Evolutionary conservation across 75 land plant genomes (phyloP).

Genomic region (Sequoia sempervirens): DNA sequence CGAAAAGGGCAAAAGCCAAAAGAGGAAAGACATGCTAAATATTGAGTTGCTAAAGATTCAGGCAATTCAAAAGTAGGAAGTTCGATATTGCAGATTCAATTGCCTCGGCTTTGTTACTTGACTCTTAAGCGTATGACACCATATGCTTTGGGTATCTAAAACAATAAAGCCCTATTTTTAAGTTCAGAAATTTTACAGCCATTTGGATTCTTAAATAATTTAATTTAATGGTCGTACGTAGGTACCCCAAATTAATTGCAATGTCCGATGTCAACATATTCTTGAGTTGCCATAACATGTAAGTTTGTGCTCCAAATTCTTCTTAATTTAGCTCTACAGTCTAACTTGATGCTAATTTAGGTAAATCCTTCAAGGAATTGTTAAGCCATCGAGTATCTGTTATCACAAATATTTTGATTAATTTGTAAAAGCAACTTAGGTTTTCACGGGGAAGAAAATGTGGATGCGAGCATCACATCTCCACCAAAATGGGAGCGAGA

Average conservation of each 20-base stretch:
- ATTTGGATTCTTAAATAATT: not conserved
- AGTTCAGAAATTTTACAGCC: not conserved
- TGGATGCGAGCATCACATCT: not conserved
- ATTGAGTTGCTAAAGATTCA: not conserved
- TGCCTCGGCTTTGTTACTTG: not conserved
- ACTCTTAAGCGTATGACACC: not conserved
- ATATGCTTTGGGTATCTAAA: not conserved
- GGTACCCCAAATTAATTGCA: not conserved
- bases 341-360: not conserved
- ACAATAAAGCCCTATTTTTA: not conserved
- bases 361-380: not conserved
- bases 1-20: no score
- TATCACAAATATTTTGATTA: not conserved
- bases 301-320: not conserved
- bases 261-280: not conserved
- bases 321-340: not conserved
- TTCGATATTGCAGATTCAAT: not conserved
- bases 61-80: not conserved
- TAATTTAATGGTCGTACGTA: not conserved
- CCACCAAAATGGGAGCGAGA: not conserved
- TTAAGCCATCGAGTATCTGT: not conserved
- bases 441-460: not conserved
- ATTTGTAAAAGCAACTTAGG: not conserved
- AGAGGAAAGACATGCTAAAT: slow-evolving; percentile 5
- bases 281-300: not conserved